phyloP scores from a whole-genome alignment of 768 basidiomycete genomes.

The Kwoniella bestiolae region DNA sequence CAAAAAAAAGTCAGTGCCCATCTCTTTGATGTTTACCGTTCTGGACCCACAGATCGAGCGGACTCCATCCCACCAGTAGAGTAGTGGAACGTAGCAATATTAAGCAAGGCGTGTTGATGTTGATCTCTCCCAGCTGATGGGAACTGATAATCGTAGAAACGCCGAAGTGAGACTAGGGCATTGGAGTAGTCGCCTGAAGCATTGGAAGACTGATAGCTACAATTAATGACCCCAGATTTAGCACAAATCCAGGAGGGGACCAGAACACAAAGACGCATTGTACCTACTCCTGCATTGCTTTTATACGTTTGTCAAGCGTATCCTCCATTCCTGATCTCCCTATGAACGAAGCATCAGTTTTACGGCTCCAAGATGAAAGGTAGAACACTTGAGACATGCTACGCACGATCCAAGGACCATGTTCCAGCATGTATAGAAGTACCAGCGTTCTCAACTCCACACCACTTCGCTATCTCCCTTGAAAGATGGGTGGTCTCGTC shows the following conservation, averaged over 20 bases:
- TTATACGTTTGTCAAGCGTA: constrained; percentile 42
- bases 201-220: constrained; percentile 40
- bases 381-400: not conserved
- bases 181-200: constrained; percentile 50
- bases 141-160: constrained; percentile 57
- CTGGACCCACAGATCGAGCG: constrained; percentile 45
- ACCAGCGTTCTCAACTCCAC: constrained; percentile 12
- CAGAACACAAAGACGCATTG: not conserved
- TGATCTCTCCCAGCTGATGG: constrained; percentile 47
- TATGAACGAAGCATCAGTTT: constrained; percentile 8
- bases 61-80: constrained; percentile 50
- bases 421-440: constrained; percentile 12
- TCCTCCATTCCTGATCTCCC: constrained; percentile 47
- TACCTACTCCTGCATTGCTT: constrained; percentile 50
- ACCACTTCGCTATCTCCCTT: constrained; percentile 38
- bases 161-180: constrained; percentile 46
- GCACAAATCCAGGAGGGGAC: not conserved
- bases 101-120: constrained; percentile 57
- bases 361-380: not conserved
- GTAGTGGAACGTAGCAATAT: constrained; percentile 54
- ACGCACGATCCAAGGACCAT: constrained; percentile 30
- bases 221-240: not conserved
- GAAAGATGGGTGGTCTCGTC: constrained; percentile 48
- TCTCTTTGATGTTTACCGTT: too few species aligned
- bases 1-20: too few species aligned